Evolutionary conservation across 129 eudicot species (phyloP).

Genomic region (Lonicera japonica): DNA sequence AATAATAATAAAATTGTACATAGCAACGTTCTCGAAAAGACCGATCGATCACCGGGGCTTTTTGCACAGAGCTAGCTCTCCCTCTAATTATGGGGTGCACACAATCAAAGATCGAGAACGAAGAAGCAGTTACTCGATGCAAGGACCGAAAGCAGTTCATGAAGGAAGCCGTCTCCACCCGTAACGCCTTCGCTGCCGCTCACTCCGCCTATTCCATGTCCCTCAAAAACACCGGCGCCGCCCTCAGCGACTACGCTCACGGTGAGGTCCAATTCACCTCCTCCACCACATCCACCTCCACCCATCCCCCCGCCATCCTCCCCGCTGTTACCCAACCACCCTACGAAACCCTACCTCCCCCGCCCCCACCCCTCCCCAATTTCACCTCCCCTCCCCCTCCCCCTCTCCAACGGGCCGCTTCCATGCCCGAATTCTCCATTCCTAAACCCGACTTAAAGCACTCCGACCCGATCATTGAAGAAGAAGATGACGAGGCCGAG

Average conservation of each 20-base stretch:
- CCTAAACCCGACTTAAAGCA: conserved; percentile 36
- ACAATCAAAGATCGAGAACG: conserved; percentile 96
- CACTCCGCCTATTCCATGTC: conserved; percentile 76
- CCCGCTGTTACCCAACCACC: conserved; percentile 30
- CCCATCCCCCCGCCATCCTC: not conserved
- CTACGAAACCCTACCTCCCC: conserved; percentile 31
- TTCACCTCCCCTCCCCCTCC: conserved; percentile 24
- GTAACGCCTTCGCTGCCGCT: conserved; percentile 94
- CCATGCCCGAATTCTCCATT: conserved; percentile 57
- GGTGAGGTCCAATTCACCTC: conserved; percentile 48
- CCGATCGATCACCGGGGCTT: too few relatives aligned
- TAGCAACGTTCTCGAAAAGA: not conserved
- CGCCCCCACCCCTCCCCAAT: conserved; percentile 38
- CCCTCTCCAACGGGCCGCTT: conserved; percentile 63
- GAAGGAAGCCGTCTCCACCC: conserved; percentile 71
- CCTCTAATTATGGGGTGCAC: conserved; percentile 82
- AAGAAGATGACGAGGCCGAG: conserved; percentile 47
- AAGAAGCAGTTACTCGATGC: conserved; percentile 74
- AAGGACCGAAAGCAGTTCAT: conserved; percentile 68
- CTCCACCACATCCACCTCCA: conserved; percentile 4
- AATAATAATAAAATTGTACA: not conserved
- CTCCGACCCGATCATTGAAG: conserved; percentile 63
- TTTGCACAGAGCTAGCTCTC: too few relatives aligned
- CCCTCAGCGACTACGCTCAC: conserved; percentile 86
- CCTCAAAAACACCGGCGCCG: conserved; percentile 92